These are phyloP conservation scores for Cylindrotheca closterium DNA, from an alignment of 108 stramenopile genomes.

Conservation along the genomic window DNA sequence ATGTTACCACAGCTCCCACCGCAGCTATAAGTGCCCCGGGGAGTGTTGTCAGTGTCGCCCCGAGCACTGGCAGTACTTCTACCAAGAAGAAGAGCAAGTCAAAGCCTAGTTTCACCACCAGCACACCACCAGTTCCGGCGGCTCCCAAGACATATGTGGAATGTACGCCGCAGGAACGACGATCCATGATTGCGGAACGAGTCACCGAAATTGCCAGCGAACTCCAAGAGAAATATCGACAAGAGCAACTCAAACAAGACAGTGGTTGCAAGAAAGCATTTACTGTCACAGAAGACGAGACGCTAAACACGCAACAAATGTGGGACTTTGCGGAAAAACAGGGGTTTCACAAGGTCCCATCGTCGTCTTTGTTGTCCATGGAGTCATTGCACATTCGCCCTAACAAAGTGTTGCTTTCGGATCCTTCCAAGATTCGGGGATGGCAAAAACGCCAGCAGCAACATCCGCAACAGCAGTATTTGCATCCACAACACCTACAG, in stretches of 20 bases:
- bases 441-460: neutral
- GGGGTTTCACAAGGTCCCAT: conserved; percentile 8
- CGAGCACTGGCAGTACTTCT: neutral
- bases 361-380: neutral
- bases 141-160: conserved; percentile 30
- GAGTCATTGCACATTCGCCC: neutral
- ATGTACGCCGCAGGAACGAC: conserved; percentile 28
- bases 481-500: neutral
- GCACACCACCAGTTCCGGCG: neutral
- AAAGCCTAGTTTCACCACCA: neutral
- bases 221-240: conserved; percentile 6
- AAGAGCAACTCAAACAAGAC: neutral
- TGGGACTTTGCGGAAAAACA: conserved; percentile 21
- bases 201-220: conserved; percentile 19
- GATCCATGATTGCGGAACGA: conserved; percentile 31
- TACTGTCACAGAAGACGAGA: conserved; percentile 6
- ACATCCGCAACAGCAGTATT: neutral
- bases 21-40: neutral
- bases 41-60: neutral
- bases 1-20: neutral
- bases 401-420: neutral
- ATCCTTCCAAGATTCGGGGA: neutral
- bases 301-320: conserved; percentile 22
- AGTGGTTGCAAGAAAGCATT: neutral
- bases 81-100: neutral